phyloP scores from a whole-genome alignment of 768 basidiomycete species.

The Collybiopsis luxurians region DNA sequence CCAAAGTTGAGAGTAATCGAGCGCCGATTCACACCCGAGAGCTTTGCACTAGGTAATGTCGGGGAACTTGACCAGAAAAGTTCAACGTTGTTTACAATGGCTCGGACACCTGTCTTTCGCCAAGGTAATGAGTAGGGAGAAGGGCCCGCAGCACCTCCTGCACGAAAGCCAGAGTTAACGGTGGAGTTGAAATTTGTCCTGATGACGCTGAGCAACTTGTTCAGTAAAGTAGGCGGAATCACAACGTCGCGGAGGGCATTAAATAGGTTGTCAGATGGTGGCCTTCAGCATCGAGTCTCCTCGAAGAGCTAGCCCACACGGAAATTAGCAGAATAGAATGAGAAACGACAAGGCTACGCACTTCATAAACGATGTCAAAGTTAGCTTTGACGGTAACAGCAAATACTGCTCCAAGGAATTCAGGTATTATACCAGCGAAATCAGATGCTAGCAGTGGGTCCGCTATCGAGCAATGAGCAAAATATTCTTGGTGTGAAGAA shows the following conservation, averaged over 20 bases:
- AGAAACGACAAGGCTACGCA: conserved; percentile 21
- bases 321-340: background rate
- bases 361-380: conserved; percentile 95
- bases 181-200: conserved; percentile 48
- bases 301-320: conserved; percentile 69
- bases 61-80: conserved; percentile 14
- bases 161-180: conserved; percentile 40
- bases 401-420: conserved; percentile 87
- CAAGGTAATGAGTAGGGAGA: conserved; percentile 94
- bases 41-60: conserved; percentile 1
- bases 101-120: conserved; percentile 80
- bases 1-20: conserved; percentile 72
- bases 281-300: conserved; percentile 89
- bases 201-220: conserved; percentile 59
- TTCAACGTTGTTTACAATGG: conserved; percentile 69
- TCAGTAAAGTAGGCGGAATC: conserved; percentile 82
- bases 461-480: conserved; percentile 32
- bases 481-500: background rate
- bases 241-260: conserved; percentile 93
- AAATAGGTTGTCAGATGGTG: conserved; percentile 86
- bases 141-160: conserved; percentile 36
- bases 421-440: conserved; percentile 77
- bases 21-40: no score
- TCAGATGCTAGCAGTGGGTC: conserved; percentile 90
- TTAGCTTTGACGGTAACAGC: conserved; percentile 81